phyloP scores from a whole-genome alignment of 768 basidiomycete genomes.

The Infundibulicybe gibba region DNA sequence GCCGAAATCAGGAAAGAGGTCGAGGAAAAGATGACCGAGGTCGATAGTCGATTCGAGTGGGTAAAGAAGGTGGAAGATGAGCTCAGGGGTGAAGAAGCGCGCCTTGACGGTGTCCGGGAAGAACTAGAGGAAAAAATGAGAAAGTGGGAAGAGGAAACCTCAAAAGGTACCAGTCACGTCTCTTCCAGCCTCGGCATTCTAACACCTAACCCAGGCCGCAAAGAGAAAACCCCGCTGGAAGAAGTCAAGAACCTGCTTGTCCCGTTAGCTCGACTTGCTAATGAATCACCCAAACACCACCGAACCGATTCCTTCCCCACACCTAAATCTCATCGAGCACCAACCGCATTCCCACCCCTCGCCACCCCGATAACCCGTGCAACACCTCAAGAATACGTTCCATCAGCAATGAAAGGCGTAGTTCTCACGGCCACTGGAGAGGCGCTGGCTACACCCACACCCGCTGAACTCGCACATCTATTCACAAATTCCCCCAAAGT shows the following conservation, averaged over 20 bases:
- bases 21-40: constrained; percentile 39
- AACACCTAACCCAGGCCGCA: constrained; percentile 29
- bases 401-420: constrained; percentile 73
- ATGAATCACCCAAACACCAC: constrained; percentile 18
- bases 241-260: constrained; percentile 72
- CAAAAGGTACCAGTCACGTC: constrained; percentile 16
- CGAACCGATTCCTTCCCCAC: constrained; percentile 18
- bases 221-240: constrained; percentile 60
- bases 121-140: constrained; percentile 50
- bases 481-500: constrained; percentile 70
- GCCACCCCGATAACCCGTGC: constrained; percentile 52
- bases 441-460: constrained; percentile 65
- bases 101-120: constrained; percentile 39
- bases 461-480: constrained; percentile 59
- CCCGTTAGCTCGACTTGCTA: constrained; percentile 33
- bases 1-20: constrained; percentile 48
- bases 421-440: constrained; percentile 79
- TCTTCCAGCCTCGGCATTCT: neutral
- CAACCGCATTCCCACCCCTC: constrained; percentile 25
- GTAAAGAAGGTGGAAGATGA: constrained; percentile 50
- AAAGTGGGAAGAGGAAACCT: constrained; percentile 31
- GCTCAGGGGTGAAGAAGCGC: constrained; percentile 45
- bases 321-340: constrained; percentile 19
- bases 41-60: constrained; percentile 49
- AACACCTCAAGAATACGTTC: constrained; percentile 27